Evolutionary conservation across 345 rosid genomes (phyloP), one percentile per base, ranked within the genome.

Genomic region (Dimocarpus longan): DNA sequence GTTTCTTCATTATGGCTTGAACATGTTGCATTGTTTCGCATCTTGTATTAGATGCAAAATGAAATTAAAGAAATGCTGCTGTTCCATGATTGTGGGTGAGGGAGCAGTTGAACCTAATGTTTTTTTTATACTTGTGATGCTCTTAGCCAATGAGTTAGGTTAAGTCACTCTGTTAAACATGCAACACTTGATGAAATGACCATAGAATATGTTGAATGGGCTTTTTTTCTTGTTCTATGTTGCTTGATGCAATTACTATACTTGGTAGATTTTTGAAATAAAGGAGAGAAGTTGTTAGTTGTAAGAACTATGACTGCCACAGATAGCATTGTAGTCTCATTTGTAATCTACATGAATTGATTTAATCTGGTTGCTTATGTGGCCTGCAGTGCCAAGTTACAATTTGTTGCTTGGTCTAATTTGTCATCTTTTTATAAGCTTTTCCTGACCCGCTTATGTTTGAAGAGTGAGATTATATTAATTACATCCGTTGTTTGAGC

Each of bases 401-500:
- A 16, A 18, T 8, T 15, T 42, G 28, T 52, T 66, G 12, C 22
- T 26, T 48, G 42, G 24, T 74, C 37, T 73, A 24, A 22, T 44
- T 44, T 46, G 59, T 48, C 28, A 37, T 68, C 24, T 54, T 52
- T 6, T 37, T 37, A 28, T 32, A 10, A 54, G 48, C 43, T 22
- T 26, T 5, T 52, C 6, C 40, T 19, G 2, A 67, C 43, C n/a
- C 11, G 4, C 43, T 8, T 42, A 22, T 48, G 22, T 57, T 28
- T 66, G 71, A 67, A 48, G 68, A 22, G 70, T 71, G 74, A 65
- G 42, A 63, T 74, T 21, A n/a, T 16, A 43, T 7, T 46, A 62
- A 66, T 71, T 70, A 18, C 42, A 46, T 28, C 63, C 63, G 43
- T 66, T 74, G 18, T 77, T 71, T 26, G 75, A 81, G 50, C 73